A percentile compares a stretch with the other conserved stretches of the same genome.
Evolutionary conservation across 305 asterid genomes (phyloP).

Genomic region (Vinca major): DNA sequence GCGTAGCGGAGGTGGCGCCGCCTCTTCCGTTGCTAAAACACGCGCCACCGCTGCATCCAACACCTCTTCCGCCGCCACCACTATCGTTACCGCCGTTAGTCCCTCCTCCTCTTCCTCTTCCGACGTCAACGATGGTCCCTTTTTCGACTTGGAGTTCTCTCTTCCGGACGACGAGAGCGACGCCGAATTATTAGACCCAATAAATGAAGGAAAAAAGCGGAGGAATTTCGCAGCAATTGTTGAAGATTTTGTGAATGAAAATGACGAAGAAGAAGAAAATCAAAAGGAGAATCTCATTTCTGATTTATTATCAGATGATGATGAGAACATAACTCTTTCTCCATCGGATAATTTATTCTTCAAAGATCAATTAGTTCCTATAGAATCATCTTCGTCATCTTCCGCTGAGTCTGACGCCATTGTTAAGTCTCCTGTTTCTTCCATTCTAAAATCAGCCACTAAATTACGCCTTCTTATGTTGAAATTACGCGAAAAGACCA

Average conservation of each 20-base stretch:
- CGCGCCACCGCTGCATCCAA: background rate
- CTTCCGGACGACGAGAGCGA: constrained; percentile 21
- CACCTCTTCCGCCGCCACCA: constrained; percentile 9
- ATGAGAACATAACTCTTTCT: constrained; percentile 24
- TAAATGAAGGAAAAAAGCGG: constrained; percentile 2
- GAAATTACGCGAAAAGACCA: constrained; percentile 55
- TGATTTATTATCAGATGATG: background rate
- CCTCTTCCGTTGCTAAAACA: background rate
- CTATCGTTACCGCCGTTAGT: constrained; percentile 14
- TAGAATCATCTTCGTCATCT: constrained; percentile 38
- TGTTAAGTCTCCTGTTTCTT: constrained; percentile 44
- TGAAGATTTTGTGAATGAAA: constrained; percentile 1
- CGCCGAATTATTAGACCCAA: constrained; percentile 1
- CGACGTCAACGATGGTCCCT: constrained; percentile 23
- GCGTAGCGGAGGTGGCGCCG: constrained; percentile 28
- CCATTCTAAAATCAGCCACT: constrained; percentile 55
- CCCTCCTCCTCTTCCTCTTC: constrained; percentile 20
- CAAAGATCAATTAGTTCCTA: constrained; percentile 40
- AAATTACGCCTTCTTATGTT: constrained; percentile 64
- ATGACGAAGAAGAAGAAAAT: background rate
- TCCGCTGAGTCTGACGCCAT: constrained; percentile 30
- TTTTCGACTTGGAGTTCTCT: constrained; percentile 36
- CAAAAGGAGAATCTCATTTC: background rate
- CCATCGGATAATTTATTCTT: constrained; percentile 49
- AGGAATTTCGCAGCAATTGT: background rate